Evolutionary conservation across 176 grass and related monocot genomes (phyloP), one percentile per base, ranked within the genome.

Genomic region (Hordeum vulgare): DNA sequence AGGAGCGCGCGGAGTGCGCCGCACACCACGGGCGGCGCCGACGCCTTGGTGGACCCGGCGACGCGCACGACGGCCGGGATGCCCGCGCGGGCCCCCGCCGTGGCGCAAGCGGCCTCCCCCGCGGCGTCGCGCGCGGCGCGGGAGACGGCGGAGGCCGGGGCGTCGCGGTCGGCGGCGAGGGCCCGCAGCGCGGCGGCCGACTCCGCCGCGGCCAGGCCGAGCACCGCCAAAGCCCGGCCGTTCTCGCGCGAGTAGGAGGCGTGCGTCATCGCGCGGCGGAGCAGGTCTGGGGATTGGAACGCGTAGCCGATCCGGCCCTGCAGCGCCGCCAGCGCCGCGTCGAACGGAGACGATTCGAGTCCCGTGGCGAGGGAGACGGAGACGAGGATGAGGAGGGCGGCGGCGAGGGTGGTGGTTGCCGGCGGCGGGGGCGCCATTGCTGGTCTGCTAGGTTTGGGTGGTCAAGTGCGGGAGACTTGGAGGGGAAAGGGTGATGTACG

Each of bases 241-340:
- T 94, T 91, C 70, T 94, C 86, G 36, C 75, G 89, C 24, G 92
- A 94, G 86, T 87, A 91, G 75, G 89, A 91, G 17, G 92, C 83
- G 86, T 94, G 92, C 33, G 89, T 94, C 84, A 91, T 80, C 31
- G 92, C 84, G 11, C 85, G 86, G 71, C 85, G 89, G 11, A 94
- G 72, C 0, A 94, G 89, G 59, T 85, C 84, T 3, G 79, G 61
- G 49, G 86, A 61, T 4, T 26, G 5, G 89, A 94, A 91, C 15
- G 31, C 35, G 63, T 87, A 86, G 62, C 77, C 84, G 47, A 91
- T 89, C 87, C 75, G 83, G 35, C 61, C 25, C 75, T 91, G 92
- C 11, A 94, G 86, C 18, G 76, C 83, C 12, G 86, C 85, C 44
- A 94, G 88, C 39, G 85, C 91, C 2, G 85, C 69, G n/a, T 86